Evolutionary conservation across 202 grass and related monocot genomes (phyloP).

Genomic region (Alloteropsis angusta): DNA sequence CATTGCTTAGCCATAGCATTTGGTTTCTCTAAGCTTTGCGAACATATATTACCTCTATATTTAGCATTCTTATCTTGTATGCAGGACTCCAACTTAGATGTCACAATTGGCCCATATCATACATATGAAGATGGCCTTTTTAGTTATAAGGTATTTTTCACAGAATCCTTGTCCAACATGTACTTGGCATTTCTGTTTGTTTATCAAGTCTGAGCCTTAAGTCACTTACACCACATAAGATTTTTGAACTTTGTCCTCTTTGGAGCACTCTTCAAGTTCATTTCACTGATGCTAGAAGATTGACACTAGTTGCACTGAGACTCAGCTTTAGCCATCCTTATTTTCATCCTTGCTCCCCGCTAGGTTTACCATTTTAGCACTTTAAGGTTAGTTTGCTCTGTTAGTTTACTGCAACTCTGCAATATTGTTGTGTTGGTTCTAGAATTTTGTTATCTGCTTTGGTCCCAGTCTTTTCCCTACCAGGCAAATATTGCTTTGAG

Average conservation of each 20-base stretch:
- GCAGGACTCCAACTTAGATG: slow-evolving; percentile 89
- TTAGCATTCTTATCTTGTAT: slow-evolving; percentile 22
- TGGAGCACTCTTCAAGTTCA: background rate
- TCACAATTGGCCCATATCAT: slow-evolving; percentile 95
- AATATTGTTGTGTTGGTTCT: background rate
- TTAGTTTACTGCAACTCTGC: background rate
- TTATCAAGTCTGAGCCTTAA: background rate
- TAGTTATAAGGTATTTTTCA: slow-evolving; percentile 72
- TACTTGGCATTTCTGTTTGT: slow-evolving; percentile 1
- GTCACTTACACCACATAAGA: background rate
- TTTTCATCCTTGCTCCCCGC: background rate
- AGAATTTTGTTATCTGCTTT: background rate
- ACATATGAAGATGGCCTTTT: slow-evolving; percentile 95
- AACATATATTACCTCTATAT: slow-evolving; percentile 23
- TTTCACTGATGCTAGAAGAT: background rate
- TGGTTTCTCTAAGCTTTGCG: background rate
- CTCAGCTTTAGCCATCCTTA: background rate
- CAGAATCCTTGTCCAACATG: slow-evolving; percentile 5
- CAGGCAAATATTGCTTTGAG: background rate
- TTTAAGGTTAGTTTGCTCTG: background rate
- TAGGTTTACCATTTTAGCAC: background rate
- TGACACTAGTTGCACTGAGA: background rate
- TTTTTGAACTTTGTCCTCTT: background rate
- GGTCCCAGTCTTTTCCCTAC: background rate
- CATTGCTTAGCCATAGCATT: background rate